These are phyloP conservation scores for Argentina anserina DNA, from an alignment of 306 rosid genomes.

Conservation along the genomic window DNA sequence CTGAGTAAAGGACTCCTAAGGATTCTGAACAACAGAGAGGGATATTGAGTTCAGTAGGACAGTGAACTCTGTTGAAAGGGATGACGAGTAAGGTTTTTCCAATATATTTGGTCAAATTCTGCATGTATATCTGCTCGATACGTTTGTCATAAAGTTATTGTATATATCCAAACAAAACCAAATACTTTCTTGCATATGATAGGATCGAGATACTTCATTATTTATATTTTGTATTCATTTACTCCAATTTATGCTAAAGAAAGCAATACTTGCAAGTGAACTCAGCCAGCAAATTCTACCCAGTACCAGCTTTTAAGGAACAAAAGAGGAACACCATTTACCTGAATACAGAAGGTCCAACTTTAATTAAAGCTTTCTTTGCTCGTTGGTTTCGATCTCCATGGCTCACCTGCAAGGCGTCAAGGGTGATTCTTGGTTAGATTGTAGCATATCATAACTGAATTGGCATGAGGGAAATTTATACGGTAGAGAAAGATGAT, in stretches of 20 bases:
- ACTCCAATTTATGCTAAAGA: background rate
- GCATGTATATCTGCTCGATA: background rate
- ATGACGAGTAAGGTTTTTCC: background rate
- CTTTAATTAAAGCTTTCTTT: conserved; percentile 69
- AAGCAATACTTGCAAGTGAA: conserved; percentile 15
- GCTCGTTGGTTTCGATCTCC: conserved; percentile 79
- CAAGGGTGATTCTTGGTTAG: too few relatives aligned
- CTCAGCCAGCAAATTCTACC: conserved; percentile 3
- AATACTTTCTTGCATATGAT: background rate
- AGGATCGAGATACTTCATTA: too few relatives aligned
- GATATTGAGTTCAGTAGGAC: background rate
- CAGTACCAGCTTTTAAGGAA: conserved; percentile 7
- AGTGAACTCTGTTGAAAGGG: background rate
- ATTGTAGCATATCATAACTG: too few relatives aligned
- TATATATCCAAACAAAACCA: background rate
- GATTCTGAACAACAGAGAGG: background rate
- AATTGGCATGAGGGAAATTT: too few relatives aligned
- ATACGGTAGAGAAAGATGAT: too few relatives aligned
- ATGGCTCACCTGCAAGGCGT: conserved; percentile 53
- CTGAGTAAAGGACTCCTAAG: background rate
- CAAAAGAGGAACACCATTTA: conserved; percentile 30
- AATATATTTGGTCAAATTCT: background rate
- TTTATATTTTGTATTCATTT: background rate
- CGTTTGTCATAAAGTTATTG: background rate
- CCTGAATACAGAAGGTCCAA: conserved; percentile 99